phyloP scores from a whole-genome alignment of 176 grass and related monocot genomes.

The Cenchrus purpureus region DNA sequence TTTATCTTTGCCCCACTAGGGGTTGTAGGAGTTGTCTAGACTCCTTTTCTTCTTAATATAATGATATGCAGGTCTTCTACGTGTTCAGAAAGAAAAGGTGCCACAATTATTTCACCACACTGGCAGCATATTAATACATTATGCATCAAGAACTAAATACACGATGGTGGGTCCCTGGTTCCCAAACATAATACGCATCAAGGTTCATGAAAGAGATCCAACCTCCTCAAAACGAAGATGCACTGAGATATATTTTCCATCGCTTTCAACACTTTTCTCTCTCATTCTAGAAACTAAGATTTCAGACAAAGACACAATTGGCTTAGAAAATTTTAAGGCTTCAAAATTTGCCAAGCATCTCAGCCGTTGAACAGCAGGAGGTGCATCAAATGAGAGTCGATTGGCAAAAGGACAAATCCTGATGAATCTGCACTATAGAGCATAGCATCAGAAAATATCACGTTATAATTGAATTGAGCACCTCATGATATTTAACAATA shows the following conservation, averaged over 20 bases:
- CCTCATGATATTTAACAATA: conserved; percentile 9
- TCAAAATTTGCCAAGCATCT: conserved; percentile 99
- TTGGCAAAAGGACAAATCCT: conserved; percentile 98
- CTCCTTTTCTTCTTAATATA: too few relatives aligned
- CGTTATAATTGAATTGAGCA: conserved; percentile 1
- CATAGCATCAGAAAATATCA: conserved; percentile 37
- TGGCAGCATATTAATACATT: neutral
- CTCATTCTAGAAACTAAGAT: conserved; percentile 90
- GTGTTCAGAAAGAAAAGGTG: too few relatives aligned
- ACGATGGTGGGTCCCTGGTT: neutral
- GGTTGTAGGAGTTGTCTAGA: too few relatives aligned
- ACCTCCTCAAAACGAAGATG: conserved; percentile 99
- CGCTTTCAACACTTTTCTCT: conserved; percentile 63
- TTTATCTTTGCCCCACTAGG: too few relatives aligned
- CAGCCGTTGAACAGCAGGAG: conserved; percentile 76
- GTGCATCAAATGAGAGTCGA: conserved; percentile 92
- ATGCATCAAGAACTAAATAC: neutral
- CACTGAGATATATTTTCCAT: conserved; percentile 90
- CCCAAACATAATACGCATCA: neutral
- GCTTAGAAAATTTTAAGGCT: conserved; percentile 81
- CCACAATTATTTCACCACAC: conserved; percentile 24
- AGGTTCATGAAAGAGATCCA: conserved; percentile 35
- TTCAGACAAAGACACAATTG: conserved; percentile 76
- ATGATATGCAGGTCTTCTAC: too few relatives aligned
- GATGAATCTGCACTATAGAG: conserved; percentile 68